These are phyloP conservation scores for Stereocaulon alpinum DNA, from an alignment of 495 filamentous ascomycete species.

Conservation along the genomic window DNA sequence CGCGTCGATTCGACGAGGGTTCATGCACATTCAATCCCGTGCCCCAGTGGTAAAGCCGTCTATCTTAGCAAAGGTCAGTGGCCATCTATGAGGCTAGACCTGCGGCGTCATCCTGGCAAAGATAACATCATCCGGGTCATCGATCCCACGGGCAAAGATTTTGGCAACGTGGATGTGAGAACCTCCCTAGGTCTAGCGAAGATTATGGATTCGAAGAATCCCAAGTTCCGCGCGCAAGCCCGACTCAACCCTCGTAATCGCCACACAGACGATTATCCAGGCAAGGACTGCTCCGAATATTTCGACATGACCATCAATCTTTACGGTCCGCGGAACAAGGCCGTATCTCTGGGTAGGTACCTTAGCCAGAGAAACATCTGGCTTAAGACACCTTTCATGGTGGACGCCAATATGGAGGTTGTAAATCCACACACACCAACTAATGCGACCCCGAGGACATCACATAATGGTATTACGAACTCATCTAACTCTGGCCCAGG, in stretches of 20 bases:
- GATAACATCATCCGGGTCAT: conserved; percentile 53
- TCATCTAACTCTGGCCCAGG: conserved; percentile 18
- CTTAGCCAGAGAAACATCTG: conserved; percentile 54
- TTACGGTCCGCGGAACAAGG: conserved; percentile 65
- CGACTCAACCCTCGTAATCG: conserved; percentile 53
- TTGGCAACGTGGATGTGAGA: conserved; percentile 62
- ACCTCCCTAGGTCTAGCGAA: conserved; percentile 58
- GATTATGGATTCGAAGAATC: conserved; percentile 53
- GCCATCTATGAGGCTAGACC: conserved; percentile 61
- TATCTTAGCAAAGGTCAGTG: conserved; percentile 39
- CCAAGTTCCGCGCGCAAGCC: conserved; percentile 54
- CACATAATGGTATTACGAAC: conserved; percentile 13
- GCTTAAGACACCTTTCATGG: conserved; percentile 50
- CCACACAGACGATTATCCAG: conserved; percentile 43
- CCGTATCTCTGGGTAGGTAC: conserved; percentile 49
- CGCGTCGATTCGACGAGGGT: conserved; percentile 60
- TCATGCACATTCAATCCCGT: conserved; percentile 58
- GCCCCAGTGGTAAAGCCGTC: conserved; percentile 45
- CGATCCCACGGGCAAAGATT: conserved; percentile 57
- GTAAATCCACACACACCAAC: conserved; percentile 56
- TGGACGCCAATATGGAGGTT: conserved; percentile 53
- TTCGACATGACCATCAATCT: conserved; percentile 60
- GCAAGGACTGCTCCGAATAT: conserved; percentile 39
- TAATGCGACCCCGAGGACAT: conserved; percentile 23
- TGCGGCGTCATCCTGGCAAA: conserved; percentile 46